These are phyloP conservation scores for Porodaedalea pini DNA, from an alignment of 1,284 basidiomycete genomes.

Conservation along the genomic window DNA sequence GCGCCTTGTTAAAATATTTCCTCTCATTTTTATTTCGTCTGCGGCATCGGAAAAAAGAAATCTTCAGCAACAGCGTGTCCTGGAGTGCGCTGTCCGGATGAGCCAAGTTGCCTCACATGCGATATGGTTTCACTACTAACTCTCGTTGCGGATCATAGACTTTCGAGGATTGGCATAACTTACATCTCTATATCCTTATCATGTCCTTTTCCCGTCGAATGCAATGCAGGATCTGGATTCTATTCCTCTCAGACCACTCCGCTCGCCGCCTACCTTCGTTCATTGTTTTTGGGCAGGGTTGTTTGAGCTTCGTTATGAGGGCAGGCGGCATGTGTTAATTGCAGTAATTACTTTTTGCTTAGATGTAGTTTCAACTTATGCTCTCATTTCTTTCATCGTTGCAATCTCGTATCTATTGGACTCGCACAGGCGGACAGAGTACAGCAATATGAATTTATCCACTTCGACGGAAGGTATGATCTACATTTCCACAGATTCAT, in stretches of 20 bases:
- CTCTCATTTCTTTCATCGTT: not conserved
- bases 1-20: not conserved
- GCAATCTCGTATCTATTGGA: not conserved
- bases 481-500: not conserved
- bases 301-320: constrained; percentile 6
- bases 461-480: not conserved
- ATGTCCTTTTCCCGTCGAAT: constrained; percentile 3
- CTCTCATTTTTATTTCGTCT: not conserved
- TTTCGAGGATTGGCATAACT: constrained; percentile 9
- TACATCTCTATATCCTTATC: constrained; percentile 18
- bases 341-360: constrained; percentile 1
- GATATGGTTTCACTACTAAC: not conserved
- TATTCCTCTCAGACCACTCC: not conserved
- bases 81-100: not conserved
- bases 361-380: constrained; percentile 14
- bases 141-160: not conserved
- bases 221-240: not conserved
- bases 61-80: not conserved
- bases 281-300: not conserved
- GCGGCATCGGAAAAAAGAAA: not conserved
- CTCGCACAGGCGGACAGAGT: not conserved
- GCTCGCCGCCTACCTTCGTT: not conserved
- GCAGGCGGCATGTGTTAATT: constrained; percentile 7
- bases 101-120: not conserved
- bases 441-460: not conserved